Evolutionary conservation across 345 rosid genomes (phyloP).

Genomic region (Arabis hirsuta): DNA sequence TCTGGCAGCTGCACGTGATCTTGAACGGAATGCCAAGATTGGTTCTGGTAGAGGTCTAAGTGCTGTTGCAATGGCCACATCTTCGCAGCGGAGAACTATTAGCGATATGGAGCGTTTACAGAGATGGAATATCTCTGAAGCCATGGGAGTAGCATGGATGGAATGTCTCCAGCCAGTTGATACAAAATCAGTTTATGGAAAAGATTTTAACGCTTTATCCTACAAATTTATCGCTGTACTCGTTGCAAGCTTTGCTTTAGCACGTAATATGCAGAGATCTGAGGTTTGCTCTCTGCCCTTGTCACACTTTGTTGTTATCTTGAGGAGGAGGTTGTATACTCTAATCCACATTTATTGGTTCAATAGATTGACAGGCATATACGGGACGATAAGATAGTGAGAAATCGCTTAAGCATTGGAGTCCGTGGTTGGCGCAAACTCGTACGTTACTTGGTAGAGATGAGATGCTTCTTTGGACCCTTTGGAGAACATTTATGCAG

Average conservation of each 20-base stretch:
- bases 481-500: slow-evolving; percentile 59
- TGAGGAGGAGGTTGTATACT: not conserved
- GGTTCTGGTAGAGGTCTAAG: slow-evolving; percentile 99
- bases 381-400: slow-evolving; percentile 65
- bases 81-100: slow-evolving; percentile 79
- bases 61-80: slow-evolving; percentile 99
- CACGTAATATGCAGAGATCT: slow-evolving; percentile 92
- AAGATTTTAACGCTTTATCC: slow-evolving; percentile 92
- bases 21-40: slow-evolving; percentile 93
- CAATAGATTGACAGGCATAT: slow-evolving; percentile 83
- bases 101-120: slow-evolving; percentile 87
- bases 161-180: slow-evolving; percentile 96
- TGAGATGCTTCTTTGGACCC: slow-evolving; percentile 83
- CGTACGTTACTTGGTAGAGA: slow-evolving; percentile 78
- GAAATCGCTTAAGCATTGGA: slow-evolving; percentile 61
- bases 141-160: slow-evolving; percentile 98
- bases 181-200: slow-evolving; percentile 88
- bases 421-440: slow-evolving; percentile 91
- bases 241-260: slow-evolving; percentile 98
- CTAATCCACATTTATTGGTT: slow-evolving; percentile 28
- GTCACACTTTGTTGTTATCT: slow-evolving; percentile 10
- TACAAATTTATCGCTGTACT: slow-evolving; percentile 91
- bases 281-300: slow-evolving; percentile 64
- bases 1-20: slow-evolving; percentile 96
- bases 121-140: slow-evolving; percentile 92